Evolutionary conservation across 1,139 yeast genomes (phyloP), one percentile per base, ranked within the genome.

Genomic region (Magnusiomyces paraingens): DNA sequence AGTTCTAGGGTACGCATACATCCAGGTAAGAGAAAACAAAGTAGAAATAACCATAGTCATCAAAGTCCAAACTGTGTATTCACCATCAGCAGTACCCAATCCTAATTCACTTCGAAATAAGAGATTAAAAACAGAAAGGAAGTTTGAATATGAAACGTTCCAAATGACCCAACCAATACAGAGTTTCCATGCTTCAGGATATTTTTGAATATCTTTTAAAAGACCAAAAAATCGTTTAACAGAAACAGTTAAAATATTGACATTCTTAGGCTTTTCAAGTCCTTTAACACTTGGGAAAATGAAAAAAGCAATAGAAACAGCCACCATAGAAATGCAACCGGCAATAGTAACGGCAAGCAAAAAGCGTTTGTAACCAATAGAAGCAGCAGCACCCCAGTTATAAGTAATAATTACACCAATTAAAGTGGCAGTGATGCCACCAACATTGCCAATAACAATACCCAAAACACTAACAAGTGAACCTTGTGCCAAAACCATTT

Each of bases 111-210:
- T 65, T 52, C 79, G 66, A 60, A 75, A 75, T n/a, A 75, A 59
- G 11, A 75, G 63, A 3, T 69, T 69, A 55, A 72, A 74, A 2
- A 75, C 70, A 52, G 70, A 66, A 59, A 74, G 59, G 57, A 73
- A 75, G 55, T 73, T 75, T 18, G 69, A 60, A 52, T 67, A 73
- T 8, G 70, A 67, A 11, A 74, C 71, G 54, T 75, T 73, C 79
- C 79, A 75, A 43, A 75, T 65, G 1, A 75, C 78, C 79, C 79
- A 75, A 0, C 74, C 68, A 21, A 73, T 49, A 63, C 77, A 73
- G 35, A 72, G 67, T 18, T 71, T 54, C 55, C 72, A 73, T 0
- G 78, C 79, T 53, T 73, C 64, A 1, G 73, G 75, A 56, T 73
- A 70, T 44, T 63, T 58, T 40, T 62, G 62, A 39, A 75, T 71